These are phyloP conservation scores for Pleurotus cornucopiae DNA, from an alignment of 768 basidiomycete species.

Conservation along the genomic window DNA sequence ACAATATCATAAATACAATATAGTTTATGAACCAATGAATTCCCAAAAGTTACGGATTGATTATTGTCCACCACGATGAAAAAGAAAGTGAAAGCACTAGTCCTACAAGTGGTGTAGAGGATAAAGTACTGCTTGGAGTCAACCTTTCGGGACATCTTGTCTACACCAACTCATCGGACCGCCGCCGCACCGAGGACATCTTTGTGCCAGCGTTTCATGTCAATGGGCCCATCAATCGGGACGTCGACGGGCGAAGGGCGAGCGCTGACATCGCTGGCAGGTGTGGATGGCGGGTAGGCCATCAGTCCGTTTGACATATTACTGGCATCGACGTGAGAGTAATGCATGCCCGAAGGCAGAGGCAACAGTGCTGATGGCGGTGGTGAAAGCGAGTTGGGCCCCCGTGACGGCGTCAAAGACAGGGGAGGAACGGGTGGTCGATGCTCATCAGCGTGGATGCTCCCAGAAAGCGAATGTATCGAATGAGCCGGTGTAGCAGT, in stretches of 20 bases:
- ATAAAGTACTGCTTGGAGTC: background rate
- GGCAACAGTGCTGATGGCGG: slow-evolving; percentile 17
- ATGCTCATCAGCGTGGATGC: slow-evolving; percentile 6
- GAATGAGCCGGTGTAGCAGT: slow-evolving; percentile 12
- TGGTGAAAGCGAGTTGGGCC: slow-evolving; percentile 18
- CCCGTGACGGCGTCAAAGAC: slow-evolving; percentile 15
- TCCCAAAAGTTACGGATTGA: background rate
- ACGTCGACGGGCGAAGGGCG: background rate
- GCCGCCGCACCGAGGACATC: slow-evolving; percentile 9
- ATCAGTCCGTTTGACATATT: background rate
- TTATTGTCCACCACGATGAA: background rate
- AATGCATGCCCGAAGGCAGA: background rate
- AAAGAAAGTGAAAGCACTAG: background rate
- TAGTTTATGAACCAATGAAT: background rate
- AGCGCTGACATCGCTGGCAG: background rate
- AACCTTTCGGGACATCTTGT: background rate
- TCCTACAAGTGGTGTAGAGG: background rate
- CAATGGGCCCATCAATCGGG: background rate
- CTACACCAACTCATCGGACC: background rate
- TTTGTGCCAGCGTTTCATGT: slow-evolving; percentile 8
- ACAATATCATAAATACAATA: background rate
- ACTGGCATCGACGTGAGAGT: background rate
- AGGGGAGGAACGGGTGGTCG: slow-evolving; percentile 19
- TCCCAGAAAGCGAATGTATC: slow-evolving; percentile 13
- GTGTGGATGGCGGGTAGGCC: background rate